phyloP scores from a whole-genome alignment of 1,284 basidiomycete species.

The Puccinia triticina region DNA sequence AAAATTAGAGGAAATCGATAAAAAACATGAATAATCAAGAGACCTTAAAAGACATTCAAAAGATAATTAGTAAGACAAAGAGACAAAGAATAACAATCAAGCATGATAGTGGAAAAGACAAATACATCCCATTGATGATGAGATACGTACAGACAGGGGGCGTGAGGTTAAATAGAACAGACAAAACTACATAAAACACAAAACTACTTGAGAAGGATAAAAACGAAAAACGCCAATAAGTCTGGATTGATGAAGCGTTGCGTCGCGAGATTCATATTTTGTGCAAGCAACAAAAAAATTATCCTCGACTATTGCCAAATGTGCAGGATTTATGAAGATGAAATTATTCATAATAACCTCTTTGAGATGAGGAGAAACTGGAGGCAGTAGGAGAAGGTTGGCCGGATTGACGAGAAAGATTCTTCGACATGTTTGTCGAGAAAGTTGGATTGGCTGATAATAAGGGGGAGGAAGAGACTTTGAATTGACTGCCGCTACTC shows the following conservation, averaged over 20 bases:
- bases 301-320: too few species aligned
- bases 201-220: neutral
- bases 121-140: neutral
- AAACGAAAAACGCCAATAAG: neutral
- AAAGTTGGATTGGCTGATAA: slow-evolving; percentile 6
- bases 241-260: neutral
- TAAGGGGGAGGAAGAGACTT: slow-evolving; percentile 14
- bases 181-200: neutral
- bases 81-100: neutral
- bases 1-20: neutral
- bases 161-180: neutral
- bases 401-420: slow-evolving; percentile 36
- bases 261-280: too few species aligned
- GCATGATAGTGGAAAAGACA: neutral
- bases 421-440: slow-evolving; percentile 8
- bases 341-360: slow-evolving; percentile 39
- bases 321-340: neutral
- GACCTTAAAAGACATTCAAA: neutral
- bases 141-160: slow-evolving; percentile 9
- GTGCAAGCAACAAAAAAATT: too few species aligned
- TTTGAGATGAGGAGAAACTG: slow-evolving; percentile 28
- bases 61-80: neutral
- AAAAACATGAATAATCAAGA: neutral
- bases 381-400: slow-evolving; percentile 29
- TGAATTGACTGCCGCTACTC: slow-evolving; percentile 5